A percentile compares a stretch with the other conserved stretches of the same genome.
phyloP scores from a whole-genome alignment of 352 stramenopile species.

The Peronospora destructor region DNA sequence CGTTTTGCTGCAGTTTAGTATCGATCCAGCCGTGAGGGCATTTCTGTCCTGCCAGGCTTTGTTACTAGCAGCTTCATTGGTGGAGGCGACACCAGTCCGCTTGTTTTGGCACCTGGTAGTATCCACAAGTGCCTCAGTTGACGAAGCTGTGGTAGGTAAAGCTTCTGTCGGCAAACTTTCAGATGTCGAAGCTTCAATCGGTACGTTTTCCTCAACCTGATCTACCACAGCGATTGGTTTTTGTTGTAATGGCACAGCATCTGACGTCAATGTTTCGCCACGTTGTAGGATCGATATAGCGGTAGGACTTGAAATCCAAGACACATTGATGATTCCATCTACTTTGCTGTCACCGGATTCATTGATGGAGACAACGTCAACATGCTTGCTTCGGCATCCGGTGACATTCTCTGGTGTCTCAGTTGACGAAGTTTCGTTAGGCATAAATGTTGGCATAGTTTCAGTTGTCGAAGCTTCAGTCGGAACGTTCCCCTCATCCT shows the following conservation, averaged over 20 bases:
- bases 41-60: neutral
- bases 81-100: neutral
- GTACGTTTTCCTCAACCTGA: neutral
- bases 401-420: neutral
- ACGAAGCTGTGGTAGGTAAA: neutral
- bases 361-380: neutral
- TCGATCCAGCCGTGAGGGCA: neutral
- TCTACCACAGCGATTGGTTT: neutral
- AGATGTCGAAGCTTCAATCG: neutral
- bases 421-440: neutral
- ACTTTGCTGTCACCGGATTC: neutral
- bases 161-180: neutral
- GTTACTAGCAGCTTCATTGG: neutral
- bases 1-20: neutral
- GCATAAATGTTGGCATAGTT: neutral
- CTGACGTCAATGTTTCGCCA: too few species aligned
- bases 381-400: neutral
- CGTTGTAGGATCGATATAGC: too few species aligned
- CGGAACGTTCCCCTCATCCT: neutral
- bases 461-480: neutral
- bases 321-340: neutral
- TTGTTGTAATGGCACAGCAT: too few species aligned
- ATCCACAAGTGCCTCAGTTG: neutral
- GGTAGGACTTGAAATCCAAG: too few species aligned
- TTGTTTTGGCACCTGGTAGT: neutral